A percentile compares a stretch with the other conserved stretches of the same genome.
phyloP scores from a whole-genome alignment of 768 basidiomycete species.

The Trichaptum fuscoviolaceum region DNA sequence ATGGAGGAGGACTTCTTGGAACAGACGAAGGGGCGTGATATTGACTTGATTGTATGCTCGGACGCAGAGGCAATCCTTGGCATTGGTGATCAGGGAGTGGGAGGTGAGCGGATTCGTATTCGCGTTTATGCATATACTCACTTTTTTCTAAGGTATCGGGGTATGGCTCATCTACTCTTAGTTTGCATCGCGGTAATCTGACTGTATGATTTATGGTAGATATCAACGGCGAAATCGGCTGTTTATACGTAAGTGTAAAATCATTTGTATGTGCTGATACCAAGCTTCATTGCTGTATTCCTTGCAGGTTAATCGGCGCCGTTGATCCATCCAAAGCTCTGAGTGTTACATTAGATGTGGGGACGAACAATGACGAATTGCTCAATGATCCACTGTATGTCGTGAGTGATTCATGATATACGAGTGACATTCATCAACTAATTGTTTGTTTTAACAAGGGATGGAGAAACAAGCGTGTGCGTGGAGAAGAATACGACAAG shows the following conservation, averaged over 20 bases:
- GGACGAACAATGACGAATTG: slow-evolving; percentile 64
- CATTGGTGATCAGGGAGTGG: slow-evolving; percentile 68
- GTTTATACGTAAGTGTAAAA: slow-evolving; percentile 56
- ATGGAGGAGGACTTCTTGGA: slow-evolving; percentile 80
- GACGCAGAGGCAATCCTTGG: slow-evolving; percentile 86
- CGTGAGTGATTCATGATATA: slow-evolving; percentile 32
- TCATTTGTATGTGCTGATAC: background rate
- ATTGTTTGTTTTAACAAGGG: slow-evolving; percentile 41
- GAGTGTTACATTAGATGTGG: slow-evolving; percentile 66
- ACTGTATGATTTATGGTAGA: slow-evolving; percentile 34
- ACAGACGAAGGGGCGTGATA: slow-evolving; percentile 50
- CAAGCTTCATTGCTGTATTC: background rate
- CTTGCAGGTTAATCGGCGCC: slow-evolving; percentile 53
- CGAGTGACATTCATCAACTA: background rate
- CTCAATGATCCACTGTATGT: slow-evolving; percentile 63
- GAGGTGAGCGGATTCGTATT: slow-evolving; percentile 34
- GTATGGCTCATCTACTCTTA: slow-evolving; percentile 27
- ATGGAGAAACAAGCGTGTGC: slow-evolving; percentile 63
- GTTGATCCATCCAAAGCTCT: slow-evolving; percentile 57
- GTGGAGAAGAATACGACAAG: slow-evolving; percentile 67
- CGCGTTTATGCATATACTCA: slow-evolving; percentile 14
- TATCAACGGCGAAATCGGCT: slow-evolving; percentile 72
- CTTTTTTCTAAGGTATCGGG: slow-evolving; percentile 37
- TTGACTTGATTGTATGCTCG: slow-evolving; percentile 78
- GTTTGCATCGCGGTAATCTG: background rate